Base-by-base conservation (phyloP, 371 early-diverging fungal genomes). In the Saksenaea vasiformis region DNA sequence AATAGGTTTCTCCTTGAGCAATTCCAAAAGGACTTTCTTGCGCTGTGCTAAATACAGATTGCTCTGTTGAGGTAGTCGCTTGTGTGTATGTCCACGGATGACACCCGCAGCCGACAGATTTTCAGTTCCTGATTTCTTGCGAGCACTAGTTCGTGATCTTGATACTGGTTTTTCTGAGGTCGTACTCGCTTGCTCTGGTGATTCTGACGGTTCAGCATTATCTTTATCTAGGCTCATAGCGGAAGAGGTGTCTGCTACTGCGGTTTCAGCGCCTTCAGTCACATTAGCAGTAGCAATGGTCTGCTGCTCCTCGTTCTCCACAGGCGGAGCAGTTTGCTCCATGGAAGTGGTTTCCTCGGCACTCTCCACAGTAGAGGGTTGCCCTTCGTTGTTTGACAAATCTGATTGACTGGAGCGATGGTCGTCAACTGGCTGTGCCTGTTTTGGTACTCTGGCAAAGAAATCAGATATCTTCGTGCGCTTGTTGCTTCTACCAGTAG, bases 11-110 rank as follows among this genome's bases (percentile, higher is more conserved):
- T 66, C 67, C 10, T 69, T 61, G 2, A 79, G 22, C 10, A 72
- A 2, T 8, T 47, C 60, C 10, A 63, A 43, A 1, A 79, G 0
- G 0, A 65, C 39, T 19, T 66, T 60, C 13, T 67, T 60, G 36
- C 80, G 77, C 8, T 55, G 38, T 31, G 65, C 66, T 44, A 66
- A 34, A 47, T 74, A 77, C 8, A 27, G 22, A 15, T 71, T 62
- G 26, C n/a, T n/a, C 26, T 37, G 56, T 22, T 5, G 10, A 54
- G 47, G 11, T n/a, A 9, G 5, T 26, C 59, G 36, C 41, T 38
- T 58, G 39, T 41, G n/a, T 55, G 51, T 19, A 22, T 22, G 3
- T 22, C 8, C 5, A 22, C 51, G 51, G 10, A 22, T n/a, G 22
- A 47, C 51, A 22, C 51, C 51, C 3, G 3, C 11, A 19, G 10